Evolutionary conservation across 805 yeast genomes (phyloP).

Genomic region (Priceomyces melissophilus): DNA sequence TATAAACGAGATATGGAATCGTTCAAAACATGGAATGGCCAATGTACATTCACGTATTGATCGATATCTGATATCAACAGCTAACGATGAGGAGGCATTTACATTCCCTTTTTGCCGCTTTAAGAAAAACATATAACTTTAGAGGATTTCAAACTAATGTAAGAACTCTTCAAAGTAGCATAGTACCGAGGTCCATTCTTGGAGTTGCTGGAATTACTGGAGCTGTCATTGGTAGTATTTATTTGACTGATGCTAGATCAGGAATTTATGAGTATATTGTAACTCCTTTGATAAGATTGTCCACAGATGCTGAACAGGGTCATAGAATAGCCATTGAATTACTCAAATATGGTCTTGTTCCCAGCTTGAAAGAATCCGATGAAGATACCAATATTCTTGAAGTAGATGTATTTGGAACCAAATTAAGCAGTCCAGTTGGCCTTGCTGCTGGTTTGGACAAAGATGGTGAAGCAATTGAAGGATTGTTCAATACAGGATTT

Average conservation of each 20-base stretch:
- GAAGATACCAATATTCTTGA: conserved; percentile 38
- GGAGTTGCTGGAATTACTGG: conserved; percentile 18
- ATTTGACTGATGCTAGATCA: conserved; percentile 73
- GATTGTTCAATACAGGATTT: conserved; percentile 74
- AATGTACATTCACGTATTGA: too few species aligned
- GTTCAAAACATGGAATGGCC: too few species aligned
- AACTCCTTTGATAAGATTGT: conserved; percentile 69
- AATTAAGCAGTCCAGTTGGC: conserved; percentile 76
- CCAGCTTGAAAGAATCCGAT: conserved; percentile 57
- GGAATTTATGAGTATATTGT: conserved; percentile 75
- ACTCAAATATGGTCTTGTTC: conserved; percentile 67
- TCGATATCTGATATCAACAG: too few species aligned
- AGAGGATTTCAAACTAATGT: too few species aligned
- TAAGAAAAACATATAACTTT: too few species aligned
- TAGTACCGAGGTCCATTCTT: conserved; percentile 14
- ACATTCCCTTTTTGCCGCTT: too few species aligned
- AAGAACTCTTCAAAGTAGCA: conserved; percentile 11
- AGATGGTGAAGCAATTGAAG: conserved; percentile 86
- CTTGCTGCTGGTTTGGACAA: conserved; percentile 96
- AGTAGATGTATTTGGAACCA: conserved; percentile 64
- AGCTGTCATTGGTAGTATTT: conserved; percentile 44
- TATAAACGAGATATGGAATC: not conserved
- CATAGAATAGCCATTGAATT: conserved; percentile 71
- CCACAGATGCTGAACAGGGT: conserved; percentile 82
- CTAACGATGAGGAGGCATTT: too few species aligned